A percentile compares a stretch with the other conserved stretches of the same genome.
Conservation (phyloP, 257 asterid genomes). For the Scutellaria minor region DNA sequence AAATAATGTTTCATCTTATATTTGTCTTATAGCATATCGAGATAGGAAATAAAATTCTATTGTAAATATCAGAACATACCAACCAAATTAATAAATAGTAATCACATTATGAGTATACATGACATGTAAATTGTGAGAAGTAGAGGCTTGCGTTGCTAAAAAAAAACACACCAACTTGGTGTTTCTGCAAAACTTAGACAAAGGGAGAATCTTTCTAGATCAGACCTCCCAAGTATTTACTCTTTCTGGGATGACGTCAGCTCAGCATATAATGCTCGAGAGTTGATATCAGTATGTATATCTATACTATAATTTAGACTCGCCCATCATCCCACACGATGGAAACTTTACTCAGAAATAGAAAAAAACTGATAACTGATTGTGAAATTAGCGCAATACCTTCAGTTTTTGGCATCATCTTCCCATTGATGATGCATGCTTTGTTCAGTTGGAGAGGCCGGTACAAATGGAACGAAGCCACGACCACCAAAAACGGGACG, state of each 20-base stretch:
- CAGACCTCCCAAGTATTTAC: conserved; percentile 31
- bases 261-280: conserved; percentile 26
- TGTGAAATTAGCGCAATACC: neutral
- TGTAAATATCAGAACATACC: neutral
- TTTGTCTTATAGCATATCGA: too few relatives aligned
- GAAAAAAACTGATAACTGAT: conserved; percentile 13
- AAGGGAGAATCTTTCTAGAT: conserved; percentile 30
- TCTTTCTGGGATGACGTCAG: conserved; percentile 6
- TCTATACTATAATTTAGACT: conserved; percentile 15
- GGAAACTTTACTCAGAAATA: neutral
- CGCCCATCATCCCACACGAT: neutral
- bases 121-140: conserved; percentile 6
- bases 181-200: conserved; percentile 32
- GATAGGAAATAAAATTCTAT: too few relatives aligned
- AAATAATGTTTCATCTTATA: too few relatives aligned
- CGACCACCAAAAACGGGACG: conserved; percentile 77
- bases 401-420: conserved; percentile 32
- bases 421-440: conserved; percentile 46
- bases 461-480: conserved; percentile 63
- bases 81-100: neutral
- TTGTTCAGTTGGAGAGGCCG: conserved; percentile 62
- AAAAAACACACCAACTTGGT: conserved; percentile 48
- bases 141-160: neutral
- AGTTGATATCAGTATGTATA: conserved; percentile 23
- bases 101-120: conserved; percentile 26